A percentile compares a stretch with the other conserved stretches of the same genome.
Evolutionary conservation across 176 grass and related monocot species (phyloP).

Genomic region (Otatea glauca): DNA sequence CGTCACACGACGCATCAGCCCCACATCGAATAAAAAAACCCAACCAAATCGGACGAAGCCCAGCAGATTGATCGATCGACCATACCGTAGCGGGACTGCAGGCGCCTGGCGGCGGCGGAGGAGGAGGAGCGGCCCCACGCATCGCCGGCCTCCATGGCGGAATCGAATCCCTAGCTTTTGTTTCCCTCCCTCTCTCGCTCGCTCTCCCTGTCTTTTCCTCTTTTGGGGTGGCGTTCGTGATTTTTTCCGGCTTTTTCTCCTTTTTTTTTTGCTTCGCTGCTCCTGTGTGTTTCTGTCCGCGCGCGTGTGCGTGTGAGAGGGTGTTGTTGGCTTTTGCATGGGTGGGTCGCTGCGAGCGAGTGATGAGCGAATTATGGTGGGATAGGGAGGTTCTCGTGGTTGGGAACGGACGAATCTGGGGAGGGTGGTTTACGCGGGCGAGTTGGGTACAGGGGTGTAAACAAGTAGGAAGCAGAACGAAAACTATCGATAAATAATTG

Average conservation of each 20-base stretch:
- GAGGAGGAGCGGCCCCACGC: slow-evolving; percentile 65
- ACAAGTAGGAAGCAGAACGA: too few species aligned
- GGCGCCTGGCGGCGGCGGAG: slow-evolving; percentile 59
- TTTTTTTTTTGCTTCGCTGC: background rate
- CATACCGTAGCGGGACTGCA: slow-evolving; percentile 76
- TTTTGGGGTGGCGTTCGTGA: background rate
- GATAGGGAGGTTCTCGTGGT: too few species aligned
- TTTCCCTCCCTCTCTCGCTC: background rate
- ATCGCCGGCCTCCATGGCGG: slow-evolving; percentile 54
- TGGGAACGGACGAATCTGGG: too few species aligned
- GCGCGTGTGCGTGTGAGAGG: background rate
- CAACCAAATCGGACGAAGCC: background rate
- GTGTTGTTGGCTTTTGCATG: background rate
- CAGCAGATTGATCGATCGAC: too few species aligned
- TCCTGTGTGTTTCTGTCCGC: background rate
- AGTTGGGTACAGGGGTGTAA: too few species aligned
- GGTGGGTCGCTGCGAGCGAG: background rate
- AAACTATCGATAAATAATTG: too few species aligned
- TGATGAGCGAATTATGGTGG: background rate
- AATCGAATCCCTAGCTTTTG: slow-evolving; percentile 39
- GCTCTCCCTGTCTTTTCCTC: background rate
- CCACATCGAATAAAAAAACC: background rate
- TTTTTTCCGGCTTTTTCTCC: background rate
- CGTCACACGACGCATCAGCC: background rate
- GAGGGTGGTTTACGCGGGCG: too few species aligned